These are phyloP conservation scores for Calcarisporium arbuscula DNA, from an alignment of 2,329 filamentous ascomycete genomes.

Conservation along the genomic window DNA sequence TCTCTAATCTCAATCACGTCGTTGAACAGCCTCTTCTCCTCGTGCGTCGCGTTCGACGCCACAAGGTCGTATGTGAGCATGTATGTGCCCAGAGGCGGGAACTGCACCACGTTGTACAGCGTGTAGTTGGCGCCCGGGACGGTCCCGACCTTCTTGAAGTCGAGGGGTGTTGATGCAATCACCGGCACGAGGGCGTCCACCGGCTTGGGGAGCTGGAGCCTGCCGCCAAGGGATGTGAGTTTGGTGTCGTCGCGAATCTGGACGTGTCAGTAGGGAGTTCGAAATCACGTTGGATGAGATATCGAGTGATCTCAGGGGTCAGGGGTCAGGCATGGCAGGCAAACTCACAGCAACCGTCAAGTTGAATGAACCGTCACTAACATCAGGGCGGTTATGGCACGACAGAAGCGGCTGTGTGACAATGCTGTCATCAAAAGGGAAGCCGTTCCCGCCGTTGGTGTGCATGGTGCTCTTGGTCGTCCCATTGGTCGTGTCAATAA, in stretches of 20 bases:
- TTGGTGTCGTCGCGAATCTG: neutral
- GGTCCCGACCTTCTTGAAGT: conserved; percentile 4
- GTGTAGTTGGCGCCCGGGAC: conserved; percentile 5
- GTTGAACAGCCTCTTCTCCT: conserved; percentile 6
- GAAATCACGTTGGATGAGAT: neutral
- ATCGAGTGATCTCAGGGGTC: too few relatives aligned
- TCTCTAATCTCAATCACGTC: too few relatives aligned
- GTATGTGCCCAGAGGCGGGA: conserved; percentile 4
- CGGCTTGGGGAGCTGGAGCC: neutral
- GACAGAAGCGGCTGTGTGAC: conserved; percentile 5
- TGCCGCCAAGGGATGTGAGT: neutral
- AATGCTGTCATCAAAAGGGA: conserved; percentile 8
- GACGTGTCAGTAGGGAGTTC: neutral
- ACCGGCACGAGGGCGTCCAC: conserved; percentile 2
- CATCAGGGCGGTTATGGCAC: conserved; percentile 1
- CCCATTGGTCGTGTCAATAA: conserved; percentile 8
- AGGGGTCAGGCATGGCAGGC: neutral
- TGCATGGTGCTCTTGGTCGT: conserved; percentile 5
- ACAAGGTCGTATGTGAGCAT: conserved; percentile 9
- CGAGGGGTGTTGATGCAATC: conserved; percentile 3
- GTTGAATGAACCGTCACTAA: conserved; percentile 5
- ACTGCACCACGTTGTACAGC: conserved; percentile 4
- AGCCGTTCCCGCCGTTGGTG: conserved; percentile 8
- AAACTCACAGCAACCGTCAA: neutral
- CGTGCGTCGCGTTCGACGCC: conserved; percentile 9